phyloP scores from a whole-genome alignment of 176 grass and related monocot species.

The Rhynchospora tenuis region DNA sequence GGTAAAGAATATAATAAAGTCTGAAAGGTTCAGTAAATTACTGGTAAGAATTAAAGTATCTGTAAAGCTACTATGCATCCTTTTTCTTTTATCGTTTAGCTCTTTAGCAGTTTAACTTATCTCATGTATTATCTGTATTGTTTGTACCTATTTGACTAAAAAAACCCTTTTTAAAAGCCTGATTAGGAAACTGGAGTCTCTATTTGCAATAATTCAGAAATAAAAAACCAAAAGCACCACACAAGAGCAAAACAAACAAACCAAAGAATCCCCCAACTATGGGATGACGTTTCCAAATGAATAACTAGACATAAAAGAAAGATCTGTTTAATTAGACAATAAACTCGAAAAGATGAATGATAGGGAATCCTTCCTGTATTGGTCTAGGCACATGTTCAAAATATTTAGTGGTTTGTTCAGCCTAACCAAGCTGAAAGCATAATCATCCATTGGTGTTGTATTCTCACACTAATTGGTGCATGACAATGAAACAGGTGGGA shows the following conservation, averaged over 20 bases:
- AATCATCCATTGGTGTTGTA: slow-evolving; percentile 4
- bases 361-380: background rate
- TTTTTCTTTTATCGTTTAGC: slow-evolving; percentile 4
- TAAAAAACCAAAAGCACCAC: background rate
- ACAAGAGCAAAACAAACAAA: background rate
- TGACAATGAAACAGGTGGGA: slow-evolving; percentile 2
- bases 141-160: slow-evolving; percentile 8
- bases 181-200: background rate
- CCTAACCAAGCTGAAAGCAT: slow-evolving; percentile 24
- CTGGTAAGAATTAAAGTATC: background rate
- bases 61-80: background rate
- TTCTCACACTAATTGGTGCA: background rate
- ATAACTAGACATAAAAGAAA: background rate
- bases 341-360: background rate
- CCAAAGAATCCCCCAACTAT: background rate
- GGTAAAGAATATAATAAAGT: slow-evolving; percentile 24
- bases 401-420: background rate
- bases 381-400: slow-evolving; percentile 13
- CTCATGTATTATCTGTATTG: background rate
- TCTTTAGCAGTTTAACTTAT: background rate
- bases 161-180: background rate
- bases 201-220: background rate
- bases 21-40: slow-evolving; percentile 5
- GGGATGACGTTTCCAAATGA: background rate
- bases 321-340: background rate